Conservation (phyloP, 805 yeast species). For the Yamadazyma paraphyllophila region DNA sequence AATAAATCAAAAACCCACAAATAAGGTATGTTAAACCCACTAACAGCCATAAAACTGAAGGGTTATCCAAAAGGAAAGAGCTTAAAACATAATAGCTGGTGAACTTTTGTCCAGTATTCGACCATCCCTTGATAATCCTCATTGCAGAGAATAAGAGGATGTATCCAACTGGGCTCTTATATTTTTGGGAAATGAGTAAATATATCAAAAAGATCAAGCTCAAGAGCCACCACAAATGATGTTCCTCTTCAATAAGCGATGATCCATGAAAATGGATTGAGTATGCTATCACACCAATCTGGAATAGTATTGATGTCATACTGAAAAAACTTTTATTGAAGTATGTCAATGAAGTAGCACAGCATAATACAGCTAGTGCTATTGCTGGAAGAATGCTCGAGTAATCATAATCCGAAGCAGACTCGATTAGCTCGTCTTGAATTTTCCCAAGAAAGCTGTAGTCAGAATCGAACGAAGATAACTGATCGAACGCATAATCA, state of each 20-base stretch:
- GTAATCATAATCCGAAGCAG: constrained; percentile 75
- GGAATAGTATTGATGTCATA: not conserved
- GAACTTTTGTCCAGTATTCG: constrained; percentile 84
- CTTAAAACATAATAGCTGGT: constrained; percentile 41
- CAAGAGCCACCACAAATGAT: constrained; percentile 87
- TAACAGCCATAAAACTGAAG: constrained; percentile 47
- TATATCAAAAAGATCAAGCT: constrained; percentile 17
- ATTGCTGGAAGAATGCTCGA: constrained; percentile 40
- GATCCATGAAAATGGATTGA: constrained; percentile 80
- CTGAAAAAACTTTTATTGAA: constrained; percentile 16
- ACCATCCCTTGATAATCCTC: constrained; percentile 77
- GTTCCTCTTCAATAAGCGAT: constrained; percentile 86
- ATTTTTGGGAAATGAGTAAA: constrained; percentile 4
- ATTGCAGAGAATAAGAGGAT: constrained; percentile 31
- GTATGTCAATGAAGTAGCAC: constrained; percentile 24
- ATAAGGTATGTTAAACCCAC: constrained; percentile 39
- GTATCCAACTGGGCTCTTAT: constrained; percentile 5
- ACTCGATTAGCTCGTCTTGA: constrained; percentile 50
- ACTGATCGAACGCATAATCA: not conserved
- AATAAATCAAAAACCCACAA: constrained; percentile 18
- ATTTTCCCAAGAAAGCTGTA: constrained; percentile 40
- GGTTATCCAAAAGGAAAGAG: constrained; percentile 34
- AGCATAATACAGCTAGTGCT: constrained; percentile 24
- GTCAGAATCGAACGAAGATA: constrained; percentile 10
- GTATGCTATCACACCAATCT: constrained; percentile 26